Base-by-base conservation (phyloP, 345 rosid species). In the Ceriops zippeliana region DNA sequence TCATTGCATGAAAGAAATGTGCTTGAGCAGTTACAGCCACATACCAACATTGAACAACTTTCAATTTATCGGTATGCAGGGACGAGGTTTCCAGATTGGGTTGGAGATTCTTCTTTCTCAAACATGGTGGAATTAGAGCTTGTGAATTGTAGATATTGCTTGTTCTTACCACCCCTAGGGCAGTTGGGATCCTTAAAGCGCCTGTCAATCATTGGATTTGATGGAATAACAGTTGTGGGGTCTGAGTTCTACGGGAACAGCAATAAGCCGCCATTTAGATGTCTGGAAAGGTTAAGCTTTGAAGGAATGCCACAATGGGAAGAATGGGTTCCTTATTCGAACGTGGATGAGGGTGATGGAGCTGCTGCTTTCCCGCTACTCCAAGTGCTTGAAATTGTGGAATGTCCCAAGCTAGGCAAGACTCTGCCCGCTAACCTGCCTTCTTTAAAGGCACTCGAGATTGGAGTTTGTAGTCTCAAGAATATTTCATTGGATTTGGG, bases 21-120 rank as follows among this genome's bases (percentile, higher is more conserved):
- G 10, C 71, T 68, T 11, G 63, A 68, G 42, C 16, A 42, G 7
- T 34, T 70, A 9, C 35, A 32, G 32, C 61, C 60, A 61, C n/a
- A 31, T 10, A 11, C 31, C 0, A 35, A 22, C 9, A 6, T 61
- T 9, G 24, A 61, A 19, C 8, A 4, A 16, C 46, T 70, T 52
- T 21, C 3, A 9, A 24, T 61, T 1, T 3, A 0, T 32, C 61
- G 61, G 31, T 70, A 70, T 52, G 10, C 24, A 26, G 73, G 73
- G 24, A 61, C 51, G 2, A 51, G 26, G 9, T 61, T 70, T 51
- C 51, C 73, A 61, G n/a, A 52, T 31, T 70, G 73, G 66, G 24
- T 70, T 0, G 66, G 73, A 7, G 51, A 61, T 32, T 61, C 66
- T 7, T 51, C 34, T 24, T 21, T 53, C 5, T 20, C 27, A 24